Conservation (phyloP, 495 filamentous ascomycete genomes). For the Pyrenula massariospora region DNA sequence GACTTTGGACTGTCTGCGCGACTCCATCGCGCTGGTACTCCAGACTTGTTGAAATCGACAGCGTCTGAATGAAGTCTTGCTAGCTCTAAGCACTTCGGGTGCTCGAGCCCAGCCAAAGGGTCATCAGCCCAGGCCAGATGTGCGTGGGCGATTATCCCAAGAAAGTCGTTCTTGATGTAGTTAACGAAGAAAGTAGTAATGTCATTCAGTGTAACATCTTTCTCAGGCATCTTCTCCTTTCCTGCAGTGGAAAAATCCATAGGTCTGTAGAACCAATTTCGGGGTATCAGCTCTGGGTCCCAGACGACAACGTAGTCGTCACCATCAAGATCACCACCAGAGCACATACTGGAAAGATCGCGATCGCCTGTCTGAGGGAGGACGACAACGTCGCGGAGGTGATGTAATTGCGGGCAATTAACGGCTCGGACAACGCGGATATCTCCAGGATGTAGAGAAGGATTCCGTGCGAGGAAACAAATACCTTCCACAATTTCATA, state of each 20-base stretch:
- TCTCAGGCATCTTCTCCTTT: slow-evolving; percentile 26
- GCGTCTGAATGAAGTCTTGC: slow-evolving; percentile 79
- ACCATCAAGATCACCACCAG: slow-evolving; percentile 90
- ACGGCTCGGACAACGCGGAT: slow-evolving; percentile 81
- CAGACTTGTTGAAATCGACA: slow-evolving; percentile 92
- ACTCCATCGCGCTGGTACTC: slow-evolving; percentile 57
- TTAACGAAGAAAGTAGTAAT: slow-evolving; percentile 77
- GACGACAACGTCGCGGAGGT: slow-evolving; percentile 76
- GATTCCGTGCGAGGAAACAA: slow-evolving; percentile 82
- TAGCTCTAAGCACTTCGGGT: slow-evolving; percentile 60
- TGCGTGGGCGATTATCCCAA: slow-evolving; percentile 68
- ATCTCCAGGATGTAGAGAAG: slow-evolving; percentile 89
- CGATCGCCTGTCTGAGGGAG: slow-evolving; percentile 76
- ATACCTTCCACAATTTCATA: slow-evolving; percentile 62
- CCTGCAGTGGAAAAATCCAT: slow-evolving; percentile 57
- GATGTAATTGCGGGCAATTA: slow-evolving; percentile 55
- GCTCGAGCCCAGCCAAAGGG: slow-evolving; percentile 48
- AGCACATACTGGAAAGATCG: slow-evolving; percentile 85
- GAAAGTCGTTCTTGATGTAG: slow-evolving; percentile 86
- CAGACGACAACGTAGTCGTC: slow-evolving; percentile 94
- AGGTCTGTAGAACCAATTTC: slow-evolving; percentile 53
- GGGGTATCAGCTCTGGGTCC: slow-evolving; percentile 66
- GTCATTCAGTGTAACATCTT: slow-evolving; percentile 52
- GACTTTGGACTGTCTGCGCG: slow-evolving; percentile 40
- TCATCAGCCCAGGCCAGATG: slow-evolving; percentile 72